Evolutionary conservation across 163 green algal species (phyloP), one percentile per base, ranked within the genome.

Genomic region (Scenedesmus sp.): DNA sequence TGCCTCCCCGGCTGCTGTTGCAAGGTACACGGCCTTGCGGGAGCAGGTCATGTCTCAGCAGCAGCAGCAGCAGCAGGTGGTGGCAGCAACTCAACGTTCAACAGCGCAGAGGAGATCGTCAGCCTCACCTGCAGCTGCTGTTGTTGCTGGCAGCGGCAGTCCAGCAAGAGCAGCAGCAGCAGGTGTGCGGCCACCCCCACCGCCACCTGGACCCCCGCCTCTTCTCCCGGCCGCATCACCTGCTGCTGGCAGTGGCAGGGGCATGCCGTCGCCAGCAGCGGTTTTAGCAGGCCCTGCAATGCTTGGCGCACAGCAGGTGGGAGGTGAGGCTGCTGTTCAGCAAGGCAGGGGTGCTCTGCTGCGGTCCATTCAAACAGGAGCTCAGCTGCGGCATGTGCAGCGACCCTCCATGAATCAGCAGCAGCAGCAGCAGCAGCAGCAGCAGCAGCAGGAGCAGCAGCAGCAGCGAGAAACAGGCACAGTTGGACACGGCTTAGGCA

Each of bases 371-470:
- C n/a, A n/a, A 10, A n/a, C n/a, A n/a, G n/a, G n/a, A n/a, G n/a
- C n/a, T n/a, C n/a, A n/a, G n/a, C n/a, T n/a, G n/a, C n/a, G n/a
- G n/a, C n/a, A n/a, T n/a, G n/a, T n/a, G n/a, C n/a, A n/a, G n/a
- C n/a, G n/a, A n/a, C n/a, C n/a, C n/a, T n/a, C n/a, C n/a, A n/a
- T n/a, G n/a, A n/a, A n/a, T n/a, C n/a, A n/a, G n/a, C n/a, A n/a
- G n/a, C n/a, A n/a, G n/a, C n/a, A n/a, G n/a, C n/a, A n/a, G n/a
- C n/a, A n/a, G n/a, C n/a, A n/a, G n/a, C n/a, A 26, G 61, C 13
- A n/a, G 61, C 61, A 73, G 16, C 72, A 81, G 35, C 51, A 87
- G 53, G 35, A 53, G 51, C 53, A 79, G 35, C 51, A 87, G 82
- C 51, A 79, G 51, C 35, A 78, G 26, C 4, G 33, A n/a, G n/a